Evolutionary conservation across 2,329 filamentous ascomycete species (phyloP).

Genomic region (Emmonsia crescens): DNA sequence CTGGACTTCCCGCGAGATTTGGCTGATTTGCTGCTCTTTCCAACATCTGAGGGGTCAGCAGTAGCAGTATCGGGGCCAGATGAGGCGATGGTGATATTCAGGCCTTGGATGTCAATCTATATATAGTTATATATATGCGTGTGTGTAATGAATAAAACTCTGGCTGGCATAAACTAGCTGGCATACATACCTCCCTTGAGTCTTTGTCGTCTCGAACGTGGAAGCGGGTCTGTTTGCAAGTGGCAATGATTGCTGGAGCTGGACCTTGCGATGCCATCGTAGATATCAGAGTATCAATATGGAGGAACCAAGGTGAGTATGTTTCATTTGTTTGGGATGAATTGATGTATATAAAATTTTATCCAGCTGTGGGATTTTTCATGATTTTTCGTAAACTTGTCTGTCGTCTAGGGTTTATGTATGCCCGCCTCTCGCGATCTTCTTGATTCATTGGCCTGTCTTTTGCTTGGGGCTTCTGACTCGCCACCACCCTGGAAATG

Average conservation of each 20-base stretch:
- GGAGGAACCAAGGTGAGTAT: not conserved
- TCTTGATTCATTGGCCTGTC: too few species aligned
- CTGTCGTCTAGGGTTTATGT: too few species aligned
- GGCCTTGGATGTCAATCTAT: constrained; percentile 59
- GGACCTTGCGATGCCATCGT: not conserved
- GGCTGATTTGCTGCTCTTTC: constrained; percentile 15
- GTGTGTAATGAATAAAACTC: too few species aligned
- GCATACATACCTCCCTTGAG: constrained; percentile 39
- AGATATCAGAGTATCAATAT: not conserved
- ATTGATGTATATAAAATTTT: not conserved
- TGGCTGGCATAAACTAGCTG: not conserved
- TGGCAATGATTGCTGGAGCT: constrained; percentile 41
- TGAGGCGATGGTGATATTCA: constrained; percentile 56
- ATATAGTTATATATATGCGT: not conserved
- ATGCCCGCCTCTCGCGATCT: not conserved
- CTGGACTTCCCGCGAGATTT: constrained; percentile 38
- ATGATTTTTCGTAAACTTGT: too few species aligned
- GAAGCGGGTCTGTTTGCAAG: constrained; percentile 58
- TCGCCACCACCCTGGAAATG: too few species aligned
- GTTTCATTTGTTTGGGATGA: not conserved
- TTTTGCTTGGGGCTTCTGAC: too few species aligned
- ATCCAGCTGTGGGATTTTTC: not conserved
- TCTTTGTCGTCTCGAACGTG: constrained; percentile 47
- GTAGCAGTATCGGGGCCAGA: constrained; percentile 8
- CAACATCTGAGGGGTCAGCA: not conserved